Base-by-base conservation (phyloP, 2,329 filamentous ascomycete species). In the Curvularia sp. region DNA sequence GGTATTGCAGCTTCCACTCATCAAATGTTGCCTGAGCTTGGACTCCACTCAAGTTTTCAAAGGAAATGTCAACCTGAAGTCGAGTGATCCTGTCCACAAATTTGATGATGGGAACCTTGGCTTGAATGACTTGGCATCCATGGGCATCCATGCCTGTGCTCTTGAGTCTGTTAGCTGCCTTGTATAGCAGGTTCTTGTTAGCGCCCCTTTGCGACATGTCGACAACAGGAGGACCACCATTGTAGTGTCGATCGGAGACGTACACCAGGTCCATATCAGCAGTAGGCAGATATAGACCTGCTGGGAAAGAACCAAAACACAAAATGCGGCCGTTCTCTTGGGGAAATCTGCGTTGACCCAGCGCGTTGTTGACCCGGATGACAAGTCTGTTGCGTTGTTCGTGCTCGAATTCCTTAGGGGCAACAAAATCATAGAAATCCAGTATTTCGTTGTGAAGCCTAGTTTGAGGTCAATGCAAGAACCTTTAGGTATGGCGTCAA, bases 221-320 rank as follows among this genome's bases (percentile, higher is more conserved):
- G 35, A 72, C 57, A 3, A 63, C 58, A 42, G 64, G 79, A 80
- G 58, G 84, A 74, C 8, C 79, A 70, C 84, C 85, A 3, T 83
- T 81, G 8, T 80, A 74, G 62, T 87, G 81, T 63, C 86, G 92
- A 26, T 82, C 80, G 1, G 88, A 89, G 50, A 93, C 86, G 52
- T 95, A 85, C 2, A 97, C 95, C 48, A 99, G 82, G 74, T 99
- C 95, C 88, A 99, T 96, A 73, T 99, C 95, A 15, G 91, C 92
- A 1, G 90, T 88, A 6, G 89, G 89, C 9, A 92, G 81, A 72
- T 91, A 91, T 6, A 86, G 70, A 8, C 91, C 92, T 3, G 92
- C 92, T 66, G 92, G 93, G 77, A 93, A 99, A 0, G 95, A 98
- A n/a, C 95, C 95, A 74, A 99, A 99, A 9, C 89, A 84, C 33